Conservation (phyloP, 2,329 filamentous ascomycete genomes). For the Trichophyton mentagrophytes region DNA sequence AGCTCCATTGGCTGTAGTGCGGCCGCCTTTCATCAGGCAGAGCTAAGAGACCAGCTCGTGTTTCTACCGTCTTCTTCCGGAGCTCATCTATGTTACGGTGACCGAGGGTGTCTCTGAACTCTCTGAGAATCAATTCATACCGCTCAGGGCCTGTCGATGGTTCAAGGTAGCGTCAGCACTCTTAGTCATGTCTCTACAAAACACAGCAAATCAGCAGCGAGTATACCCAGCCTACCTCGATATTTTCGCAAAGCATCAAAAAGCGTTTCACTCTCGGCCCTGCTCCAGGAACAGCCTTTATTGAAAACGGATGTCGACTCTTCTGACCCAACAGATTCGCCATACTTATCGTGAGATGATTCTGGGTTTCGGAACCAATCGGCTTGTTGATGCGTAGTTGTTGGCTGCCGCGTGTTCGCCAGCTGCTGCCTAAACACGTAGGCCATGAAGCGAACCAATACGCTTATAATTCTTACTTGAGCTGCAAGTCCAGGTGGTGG, state of each 20-base stretch:
- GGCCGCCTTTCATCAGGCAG: neutral
- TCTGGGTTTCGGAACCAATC: neutral
- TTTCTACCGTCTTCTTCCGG: neutral
- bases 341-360: neutral
- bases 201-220: neutral
- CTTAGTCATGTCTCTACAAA: too few relatives aligned
- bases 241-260: constrained; percentile 6
- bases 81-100: constrained; percentile 7
- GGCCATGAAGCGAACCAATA: constrained; percentile 9
- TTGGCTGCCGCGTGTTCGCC: neutral
- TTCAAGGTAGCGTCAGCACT: neutral
- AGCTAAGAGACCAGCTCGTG: constrained; percentile 7
- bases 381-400: neutral
- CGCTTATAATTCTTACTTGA: constrained; percentile 5
- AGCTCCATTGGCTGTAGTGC: constrained; percentile 2
- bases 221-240: neutral
- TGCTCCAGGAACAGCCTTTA: neutral
- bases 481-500: constrained; percentile 5
- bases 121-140: constrained; percentile 4
- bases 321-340: neutral
- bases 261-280: constrained; percentile 1
- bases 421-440: constrained; percentile 6
- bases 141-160: neutral
- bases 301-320: neutral
- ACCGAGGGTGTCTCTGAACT: neutral